Evolutionary conservation across 306 rosid genomes (phyloP).

Genomic region (Phaseolus lunatus): DNA sequence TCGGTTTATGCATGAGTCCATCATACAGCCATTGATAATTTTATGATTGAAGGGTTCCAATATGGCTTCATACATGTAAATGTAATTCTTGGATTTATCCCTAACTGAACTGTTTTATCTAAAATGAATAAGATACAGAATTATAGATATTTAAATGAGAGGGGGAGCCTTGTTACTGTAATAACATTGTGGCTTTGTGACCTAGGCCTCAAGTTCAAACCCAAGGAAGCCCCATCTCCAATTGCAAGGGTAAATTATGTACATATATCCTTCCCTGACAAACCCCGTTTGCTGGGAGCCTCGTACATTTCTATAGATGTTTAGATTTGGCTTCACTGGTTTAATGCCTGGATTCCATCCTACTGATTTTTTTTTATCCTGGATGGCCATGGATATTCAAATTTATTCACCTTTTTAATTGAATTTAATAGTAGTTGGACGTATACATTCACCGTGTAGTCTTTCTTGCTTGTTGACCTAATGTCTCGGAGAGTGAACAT

Average conservation of each 20-base stretch:
- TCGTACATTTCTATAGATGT: background rate
- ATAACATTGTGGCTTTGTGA: background rate
- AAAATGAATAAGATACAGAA: constrained; percentile 22
- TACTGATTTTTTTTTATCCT: background rate
- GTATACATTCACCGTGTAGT: constrained; percentile 6
- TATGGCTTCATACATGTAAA: constrained; percentile 28
- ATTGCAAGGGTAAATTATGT: background rate
- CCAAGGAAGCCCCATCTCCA: background rate
- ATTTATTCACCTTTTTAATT: constrained; percentile 30
- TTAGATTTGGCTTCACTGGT: background rate
- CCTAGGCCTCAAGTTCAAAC: background rate
- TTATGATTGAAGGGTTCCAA: constrained; percentile 29
- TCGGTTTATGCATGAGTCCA: constrained; percentile 26
- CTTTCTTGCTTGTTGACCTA: constrained; percentile 33
- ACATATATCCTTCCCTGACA: background rate
- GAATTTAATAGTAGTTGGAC: background rate
- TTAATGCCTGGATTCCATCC: constrained; percentile 5
- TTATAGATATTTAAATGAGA: constrained; percentile 24
- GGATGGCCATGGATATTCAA: constrained; percentile 5
- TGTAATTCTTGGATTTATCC: constrained; percentile 3
- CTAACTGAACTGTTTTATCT: constrained; percentile 16
- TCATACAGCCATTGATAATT: constrained; percentile 13
- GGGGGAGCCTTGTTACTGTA: background rate
- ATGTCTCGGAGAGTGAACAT: constrained; percentile 15
- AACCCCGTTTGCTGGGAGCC: background rate